Base-by-base conservation (phyloP, 2,329 filamentous ascomycete species). In the Ilyonectria destructans region DNA sequence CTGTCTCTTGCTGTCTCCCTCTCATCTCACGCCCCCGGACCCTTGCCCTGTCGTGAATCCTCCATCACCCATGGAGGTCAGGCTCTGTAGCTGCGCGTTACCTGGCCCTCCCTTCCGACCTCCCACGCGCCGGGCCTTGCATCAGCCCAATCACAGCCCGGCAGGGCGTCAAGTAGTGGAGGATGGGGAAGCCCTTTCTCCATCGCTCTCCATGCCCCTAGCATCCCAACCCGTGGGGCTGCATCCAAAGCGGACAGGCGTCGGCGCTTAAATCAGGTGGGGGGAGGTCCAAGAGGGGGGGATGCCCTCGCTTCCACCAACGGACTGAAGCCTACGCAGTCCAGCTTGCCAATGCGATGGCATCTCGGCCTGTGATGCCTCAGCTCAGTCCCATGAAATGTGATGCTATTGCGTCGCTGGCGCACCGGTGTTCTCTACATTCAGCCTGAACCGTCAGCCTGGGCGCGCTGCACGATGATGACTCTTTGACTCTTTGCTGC, bases 251-350 rank as follows among this genome's bases (percentile, higher is more conserved):
- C 75, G 78, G 82, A 84, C 85, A 87, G 84, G 83, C 82, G 80
- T 85, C 83, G 85, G 87, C 87, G 87, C 87, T 89, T 89, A 89
- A 81, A 77, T 78, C 77, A 78, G 73, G 79, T 70, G 78, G 78
- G 82, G 72, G 74, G 71, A 69, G 70, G 70, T 62, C 40, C 66
- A 71, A 23, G 45, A 61, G 52, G 43, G 52, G 66, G 56, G 58
- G 67, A 56, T 55, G 57, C 71, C 77, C 79, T 83, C 81, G 79
- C 82, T 81, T 82, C 79, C 77, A 77, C 79, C 76, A 78, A 77
- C 82, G 78, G 82, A 77, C 81, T 77, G 81, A 75, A 80, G 71
- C 63, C 62, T 59, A 31, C 62, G 66, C 65, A 68, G 60, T 61
- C 46, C 58, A 64, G 65, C 62, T 37, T 72, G 65, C 63, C 73